phyloP scores from a whole-genome alignment of 495 filamentous ascomycete species.

The Darksidea phi region DNA sequence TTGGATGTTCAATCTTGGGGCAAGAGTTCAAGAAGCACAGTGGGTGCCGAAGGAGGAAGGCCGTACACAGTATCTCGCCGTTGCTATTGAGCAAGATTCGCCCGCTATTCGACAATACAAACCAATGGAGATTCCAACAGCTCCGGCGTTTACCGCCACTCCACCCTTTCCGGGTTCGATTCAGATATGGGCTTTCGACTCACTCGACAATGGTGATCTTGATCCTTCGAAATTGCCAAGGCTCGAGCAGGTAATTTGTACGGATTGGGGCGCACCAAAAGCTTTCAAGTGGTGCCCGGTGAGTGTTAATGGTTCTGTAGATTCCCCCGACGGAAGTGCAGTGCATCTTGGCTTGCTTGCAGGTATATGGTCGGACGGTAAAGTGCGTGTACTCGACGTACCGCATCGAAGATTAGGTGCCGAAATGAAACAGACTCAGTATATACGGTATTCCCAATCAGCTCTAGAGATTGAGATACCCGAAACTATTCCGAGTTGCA shows the following conservation, averaged over 20 bases:
- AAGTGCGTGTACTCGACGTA: constrained; percentile 59
- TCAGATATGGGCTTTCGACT: constrained; percentile 61
- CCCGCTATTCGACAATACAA: background rate
- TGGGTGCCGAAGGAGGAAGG: constrained; percentile 59
- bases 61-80: constrained; percentile 56
- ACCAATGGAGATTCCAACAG: constrained; percentile 36
- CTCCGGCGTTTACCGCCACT: constrained; percentile 52
- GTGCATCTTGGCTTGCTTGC: constrained; percentile 60
- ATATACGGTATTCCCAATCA: constrained; percentile 50
- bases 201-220: constrained; percentile 40
- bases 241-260: constrained; percentile 56
- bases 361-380: constrained; percentile 62
- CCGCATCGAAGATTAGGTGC: constrained; percentile 35
- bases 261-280: constrained; percentile 61
- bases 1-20: constrained; percentile 59
- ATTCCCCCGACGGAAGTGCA: constrained; percentile 41
- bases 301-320: constrained; percentile 38
- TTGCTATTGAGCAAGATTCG: constrained; percentile 45
- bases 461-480: constrained; percentile 54
- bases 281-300: constrained; percentile 65
- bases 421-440: constrained; percentile 26
- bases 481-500: constrained; percentile 56
- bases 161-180: constrained; percentile 51
- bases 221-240: constrained; percentile 46
- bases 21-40: constrained; percentile 52